Base-by-base conservation (phyloP, 352 stramenopile species). In the Globisporangium perplexum region DNA sequence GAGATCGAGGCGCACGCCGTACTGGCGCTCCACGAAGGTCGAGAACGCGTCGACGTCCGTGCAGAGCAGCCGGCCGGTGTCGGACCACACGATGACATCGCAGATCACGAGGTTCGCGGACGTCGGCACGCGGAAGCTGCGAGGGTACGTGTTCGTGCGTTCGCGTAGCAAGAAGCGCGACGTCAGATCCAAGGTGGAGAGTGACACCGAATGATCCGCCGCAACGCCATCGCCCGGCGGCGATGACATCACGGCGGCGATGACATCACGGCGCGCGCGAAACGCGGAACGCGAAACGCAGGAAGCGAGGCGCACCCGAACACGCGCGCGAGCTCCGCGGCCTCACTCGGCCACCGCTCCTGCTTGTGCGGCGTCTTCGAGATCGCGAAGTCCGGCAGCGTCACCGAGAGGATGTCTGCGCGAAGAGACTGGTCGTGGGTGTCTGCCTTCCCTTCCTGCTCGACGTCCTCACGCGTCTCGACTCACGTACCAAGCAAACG, bases 31-130 rank as follows among this genome's bases (percentile, higher is more conserved):
- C 8, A 70, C 76, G 22, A 85, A 86, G 2, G 73, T 80, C 38
- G 75, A 84, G 52, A 90, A 90, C 33, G 60, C 61, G 35, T 88
- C 75, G 31, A 76, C 73, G 38, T 90, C 74, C 15, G 71, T 76
- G 60, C 71, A 82, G 51, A 88, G 43, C 20, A 90, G 68, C 4
- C 79, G 68, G 0, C 69, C 65, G 1, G 74, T 88, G 65, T 88
- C 77, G 18, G 69, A 67, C 77, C 75, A 90, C 38, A 90, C 66
- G 26, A 82, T 68, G 30, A 90, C 71, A 39, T 90, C 76, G 48
- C 73, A 83, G 54, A 86, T 80, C 24, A 78, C 64, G 4, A 72
- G 36, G 35, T 74, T 69, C 3, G 59, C 64, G 7, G 75, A 72
- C 35, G 59, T 82, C 10, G 72, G 78, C 12, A 77, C 54, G 15